Conservation (phyloP, 176 grass and related monocot genomes). For the Oropetium thomaeum region DNA sequence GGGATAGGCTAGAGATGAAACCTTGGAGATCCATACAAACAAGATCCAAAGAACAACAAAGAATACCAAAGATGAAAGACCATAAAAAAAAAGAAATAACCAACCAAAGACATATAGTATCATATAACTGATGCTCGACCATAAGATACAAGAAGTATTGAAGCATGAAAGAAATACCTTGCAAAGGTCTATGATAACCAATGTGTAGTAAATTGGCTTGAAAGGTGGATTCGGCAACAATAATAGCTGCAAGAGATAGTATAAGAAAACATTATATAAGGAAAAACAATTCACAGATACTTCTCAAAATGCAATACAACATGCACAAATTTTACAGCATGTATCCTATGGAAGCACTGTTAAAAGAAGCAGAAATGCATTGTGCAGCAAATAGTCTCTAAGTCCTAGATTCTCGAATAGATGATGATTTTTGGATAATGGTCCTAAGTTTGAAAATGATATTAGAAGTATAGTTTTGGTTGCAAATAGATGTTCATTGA, state of each 20-base stretch:
- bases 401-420: background rate
- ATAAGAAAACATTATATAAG: slow-evolving; percentile 5
- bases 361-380: slow-evolving; percentile 4
- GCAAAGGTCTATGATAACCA: slow-evolving; percentile 98
- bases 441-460: background rate
- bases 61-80: too few species aligned
- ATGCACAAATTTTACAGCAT: slow-evolving; percentile 9
- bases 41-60: too few species aligned
- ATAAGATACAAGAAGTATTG: background rate
- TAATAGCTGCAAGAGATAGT: slow-evolving; percentile 65
- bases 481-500: background rate
- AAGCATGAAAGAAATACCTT: slow-evolving; percentile 60
- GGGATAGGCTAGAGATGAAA: too few species aligned
- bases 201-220: slow-evolving; percentile 90
- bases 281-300: slow-evolving; percentile 14
- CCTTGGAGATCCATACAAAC: too few species aligned
- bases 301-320: background rate
- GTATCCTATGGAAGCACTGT: slow-evolving; percentile 5
- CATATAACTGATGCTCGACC: background rate
- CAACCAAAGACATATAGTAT: too few species aligned
- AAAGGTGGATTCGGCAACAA: slow-evolving; percentile 94
- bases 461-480: background rate
- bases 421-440: background rate
- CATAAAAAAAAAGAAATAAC: too few species aligned
- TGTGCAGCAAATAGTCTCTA: background rate